These are phyloP conservation scores for Penicillium pulvis DNA, from an alignment of 495 filamentous ascomycete genomes.

Conservation along the genomic window DNA sequence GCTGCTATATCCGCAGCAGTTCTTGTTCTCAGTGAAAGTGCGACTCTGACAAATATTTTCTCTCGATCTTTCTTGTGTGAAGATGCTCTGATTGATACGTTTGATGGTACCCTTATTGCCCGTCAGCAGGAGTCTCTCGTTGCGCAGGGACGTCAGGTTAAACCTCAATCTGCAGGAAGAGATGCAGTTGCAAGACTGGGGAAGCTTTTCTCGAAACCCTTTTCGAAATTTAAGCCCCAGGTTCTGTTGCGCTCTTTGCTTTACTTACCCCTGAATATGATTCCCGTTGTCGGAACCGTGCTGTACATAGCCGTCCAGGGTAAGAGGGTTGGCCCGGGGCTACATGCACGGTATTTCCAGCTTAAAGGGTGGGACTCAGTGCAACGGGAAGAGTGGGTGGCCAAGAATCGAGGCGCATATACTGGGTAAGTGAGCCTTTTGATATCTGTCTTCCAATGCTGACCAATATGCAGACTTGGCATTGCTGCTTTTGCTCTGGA, in stretches of 20 bases:
- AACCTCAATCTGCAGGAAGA: slow-evolving; percentile 39
- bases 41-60: slow-evolving; percentile 73
- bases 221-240: slow-evolving; percentile 64
- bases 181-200: slow-evolving; percentile 68
- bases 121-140: slow-evolving; percentile 61
- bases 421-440: slow-evolving; percentile 62
- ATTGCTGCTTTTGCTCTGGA: slow-evolving; percentile 76
- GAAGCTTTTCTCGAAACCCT: slow-evolving; percentile 68
- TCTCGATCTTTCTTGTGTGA: slow-evolving; percentile 75
- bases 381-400: slow-evolving; percentile 65
- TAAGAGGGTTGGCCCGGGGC: slow-evolving; percentile 50
- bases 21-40: slow-evolving; percentile 79
- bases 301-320: slow-evolving; percentile 80
- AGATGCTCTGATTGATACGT: slow-evolving; percentile 83
- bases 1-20: slow-evolving; percentile 71
- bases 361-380: slow-evolving; percentile 74
- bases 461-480: slow-evolving; percentile 65
- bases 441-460: slow-evolving; percentile 1
- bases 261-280: slow-evolving; percentile 88
- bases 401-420: slow-evolving; percentile 66
- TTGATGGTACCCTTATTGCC: slow-evolving; percentile 76
- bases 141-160: slow-evolving; percentile 70
- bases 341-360: slow-evolving; percentile 77
- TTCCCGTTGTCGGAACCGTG: slow-evolving; percentile 83
- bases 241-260: slow-evolving; percentile 69